A percentile compares a stretch with the other conserved stretches of the same genome.
Conservation (phyloP, 768 basidiomycete species). For the Hydnomerulius pinastri region DNA sequence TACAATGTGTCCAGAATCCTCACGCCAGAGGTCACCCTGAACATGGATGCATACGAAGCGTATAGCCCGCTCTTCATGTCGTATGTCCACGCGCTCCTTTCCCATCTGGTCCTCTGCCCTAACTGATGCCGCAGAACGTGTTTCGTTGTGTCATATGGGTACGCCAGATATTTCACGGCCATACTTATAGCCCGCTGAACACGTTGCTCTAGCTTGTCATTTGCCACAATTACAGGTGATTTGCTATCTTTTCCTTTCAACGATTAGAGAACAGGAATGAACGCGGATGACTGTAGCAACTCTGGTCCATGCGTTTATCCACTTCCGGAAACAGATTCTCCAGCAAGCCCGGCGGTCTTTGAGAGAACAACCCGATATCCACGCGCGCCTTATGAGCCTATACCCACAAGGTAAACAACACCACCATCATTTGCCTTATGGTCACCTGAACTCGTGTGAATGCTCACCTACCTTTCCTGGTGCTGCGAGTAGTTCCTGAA, state of each 20-base stretch:
- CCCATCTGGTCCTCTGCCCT: conserved; percentile 9
- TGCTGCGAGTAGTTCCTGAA: conserved; percentile 57
- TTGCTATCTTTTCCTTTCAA: not conserved
- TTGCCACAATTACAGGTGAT: conserved; percentile 75
- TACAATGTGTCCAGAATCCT: conserved; percentile 66
- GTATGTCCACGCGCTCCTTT: conserved; percentile 16
- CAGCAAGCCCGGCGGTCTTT: conserved; percentile 67
- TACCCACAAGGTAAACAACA: conserved; percentile 49
- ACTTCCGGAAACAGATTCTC: conserved; percentile 81
- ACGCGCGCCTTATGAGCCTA: conserved; percentile 76
- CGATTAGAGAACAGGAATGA: not conserved
- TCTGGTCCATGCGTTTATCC: conserved; percentile 44
- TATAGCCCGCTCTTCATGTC: conserved; percentile 67
- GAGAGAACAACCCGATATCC: conserved; percentile 80
- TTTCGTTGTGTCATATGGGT: conserved; percentile 35
- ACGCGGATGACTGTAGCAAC: conserved; percentile 18
- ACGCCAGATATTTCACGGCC: not conserved
- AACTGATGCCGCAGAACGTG: conserved; percentile 16
- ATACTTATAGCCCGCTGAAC: conserved; percentile 19
- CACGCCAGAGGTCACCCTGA: conserved; percentile 52
- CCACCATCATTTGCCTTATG: not conserved
- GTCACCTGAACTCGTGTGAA: not conserved
- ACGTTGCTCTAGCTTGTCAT: conserved; percentile 71
- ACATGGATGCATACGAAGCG: conserved; percentile 49
- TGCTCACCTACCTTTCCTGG: not conserved